These are phyloP conservation scores for Neonectria sp. DNA, from an alignment of 2,329 filamentous ascomycete genomes.

Conservation along the genomic window DNA sequence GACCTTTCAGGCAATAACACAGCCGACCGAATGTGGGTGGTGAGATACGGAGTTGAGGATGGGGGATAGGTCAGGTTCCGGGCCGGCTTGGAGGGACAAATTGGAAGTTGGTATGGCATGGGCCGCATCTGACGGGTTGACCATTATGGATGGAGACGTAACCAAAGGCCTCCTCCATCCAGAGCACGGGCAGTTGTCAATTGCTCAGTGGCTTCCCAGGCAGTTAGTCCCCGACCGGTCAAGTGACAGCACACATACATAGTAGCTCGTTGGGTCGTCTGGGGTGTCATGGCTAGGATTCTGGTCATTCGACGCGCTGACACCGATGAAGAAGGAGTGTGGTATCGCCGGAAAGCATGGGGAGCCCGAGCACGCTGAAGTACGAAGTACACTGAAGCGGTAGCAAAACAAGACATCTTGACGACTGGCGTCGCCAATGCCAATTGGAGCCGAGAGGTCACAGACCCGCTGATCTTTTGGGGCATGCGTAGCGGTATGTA, in stretches of 20 bases:
- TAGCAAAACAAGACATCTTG: slow-evolving; percentile 7
- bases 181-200: not conserved
- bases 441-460: slow-evolving; percentile 5
- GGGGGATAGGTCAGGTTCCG: slow-evolving; percentile 15
- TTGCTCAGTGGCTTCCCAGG: not conserved
- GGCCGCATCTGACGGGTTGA: not conserved
- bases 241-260: not conserved
- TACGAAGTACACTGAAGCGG: not conserved
- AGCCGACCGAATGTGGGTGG: slow-evolving; percentile 17
- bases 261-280: not conserved
- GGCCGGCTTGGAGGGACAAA: slow-evolving; percentile 22
- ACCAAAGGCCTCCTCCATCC: not conserved
- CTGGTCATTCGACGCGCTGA: slow-evolving; percentile 4
- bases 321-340: slow-evolving; percentile 2
- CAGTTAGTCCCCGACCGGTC: not conserved
- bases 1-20: slow-evolving; percentile 26
- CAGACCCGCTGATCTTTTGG: slow-evolving; percentile 8
- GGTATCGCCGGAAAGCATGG: not conserved
- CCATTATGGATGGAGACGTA: not conserved
- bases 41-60: slow-evolving; percentile 12
- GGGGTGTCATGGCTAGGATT: not conserved
- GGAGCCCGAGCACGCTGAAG: not conserved
- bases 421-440: not conserved
- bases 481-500: slow-evolving; percentile 3
- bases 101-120: slow-evolving; percentile 15